Evolutionary conservation across 306 rosid species (phyloP), one percentile per base, ranked within the genome.

Genomic region (Quercus aquifolioides): DNA sequence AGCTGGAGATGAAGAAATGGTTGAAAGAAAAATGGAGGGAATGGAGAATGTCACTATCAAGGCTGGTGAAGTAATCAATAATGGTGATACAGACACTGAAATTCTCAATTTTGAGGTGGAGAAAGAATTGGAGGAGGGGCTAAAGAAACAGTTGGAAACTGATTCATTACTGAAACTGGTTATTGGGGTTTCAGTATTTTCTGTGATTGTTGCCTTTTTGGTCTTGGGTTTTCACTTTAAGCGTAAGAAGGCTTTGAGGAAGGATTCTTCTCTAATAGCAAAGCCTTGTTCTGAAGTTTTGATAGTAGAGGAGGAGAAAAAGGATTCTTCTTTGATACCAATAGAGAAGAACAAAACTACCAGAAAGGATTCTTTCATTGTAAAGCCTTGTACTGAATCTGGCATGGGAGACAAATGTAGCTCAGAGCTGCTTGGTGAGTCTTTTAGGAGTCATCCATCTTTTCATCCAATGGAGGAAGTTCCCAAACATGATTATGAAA

Each of bases 141-240:
- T 75, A 26, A 43, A 72, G 21, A 77, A 64, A 69, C 65, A 14
- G 55, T 49, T 78, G 56, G 69, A 68, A 52, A 59, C 55, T 43
- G 76, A 71, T 46, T 64, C 62, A 9, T 41, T 64, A 21, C 19
- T 65, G 38, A 52, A 52, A 81, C 69, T 74, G 57, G 31, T 75
- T 12, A 21, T 75, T 62, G 84, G 87, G 77, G 55, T 80, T 38
- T 46, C 76, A 69, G 38, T 76, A 41, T n/a, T 76, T 57, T 71
- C 74, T 33, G 43, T 77, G 52, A 14, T 35, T 30, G 38, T 73
- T 20, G 71, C 84, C 8, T 73, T 69, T 65, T 68, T 83, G 55
- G 35, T 52, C 56, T 71, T 72, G 59, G 43, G 20, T 19, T 58
- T 59, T 19, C 38, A n/a, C 30, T 72, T 35, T 2, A 83, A 71